Base-by-base conservation (phyloP, 75 land plant species). In the Sequoiadendron giganteum region DNA sequence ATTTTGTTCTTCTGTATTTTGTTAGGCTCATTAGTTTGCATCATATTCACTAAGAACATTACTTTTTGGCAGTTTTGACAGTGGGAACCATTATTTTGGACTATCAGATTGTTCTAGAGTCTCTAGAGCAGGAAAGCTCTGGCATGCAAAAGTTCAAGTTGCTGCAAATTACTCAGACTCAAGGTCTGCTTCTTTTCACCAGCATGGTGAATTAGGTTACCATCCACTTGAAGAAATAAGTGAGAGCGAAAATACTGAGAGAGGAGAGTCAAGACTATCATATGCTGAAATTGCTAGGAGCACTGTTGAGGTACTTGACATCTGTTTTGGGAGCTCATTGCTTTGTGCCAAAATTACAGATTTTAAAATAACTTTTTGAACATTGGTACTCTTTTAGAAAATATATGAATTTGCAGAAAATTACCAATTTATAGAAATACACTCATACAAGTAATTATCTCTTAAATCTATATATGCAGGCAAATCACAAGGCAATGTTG, bases 221-320 rank as follows among this genome's bases (percentile, higher is more conserved):
- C 99, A 98, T 93, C 99, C 99, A 28, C 94, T 98, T 78, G 99
- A 98, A 94, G 99, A 95, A 86, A 34, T 98, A 8, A 91, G 93
- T 87, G 94, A 87, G 65, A 36, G 43, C 87, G 91, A 90, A 83
- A 90, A 89, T 84, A 81, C 86, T 39, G 88, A 91, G 88, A 77
- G 68, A 43, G 86, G 87, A 78, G 91, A 96, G 34, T 88, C 86
- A 56, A 89, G 90, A 85, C 91, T 93, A 10, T 88, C 98, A 25
- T 88, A 91, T 86, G 97, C 97, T 65, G 99, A 97, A 90, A 91
- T 96, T 54, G 99, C 99, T 5, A 94, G 99, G 73, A 96, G 97
- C 38, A 89, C 95, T 70, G 88, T 94, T 72, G 97, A 98, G 98
- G 99, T 97, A 40, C 47, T 56, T n/a, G 5, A 78, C 49, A 15